Evolutionary conservation across 2,329 filamentous ascomycete genomes (phyloP).

Genomic region (Aspergillus spinulosporus): DNA sequence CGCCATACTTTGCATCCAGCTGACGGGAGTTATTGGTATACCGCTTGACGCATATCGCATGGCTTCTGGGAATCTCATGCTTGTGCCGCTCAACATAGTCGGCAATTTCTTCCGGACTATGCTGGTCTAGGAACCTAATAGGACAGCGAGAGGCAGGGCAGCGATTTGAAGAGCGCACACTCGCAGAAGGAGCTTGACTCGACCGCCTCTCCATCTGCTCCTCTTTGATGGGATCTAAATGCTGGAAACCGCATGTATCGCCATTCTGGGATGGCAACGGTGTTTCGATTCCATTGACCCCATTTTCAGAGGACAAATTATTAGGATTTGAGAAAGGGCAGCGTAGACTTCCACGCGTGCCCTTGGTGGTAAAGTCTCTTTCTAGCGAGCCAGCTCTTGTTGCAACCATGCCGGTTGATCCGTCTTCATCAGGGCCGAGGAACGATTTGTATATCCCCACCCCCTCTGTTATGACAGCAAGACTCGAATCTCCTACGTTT

Average conservation of each 20-base stretch:
- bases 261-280: constrained; percentile 44
- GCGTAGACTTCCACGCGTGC: constrained; percentile 73
- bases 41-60: constrained; percentile 85
- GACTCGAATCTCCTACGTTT: constrained; percentile 61
- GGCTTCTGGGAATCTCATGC: constrained; percentile 88
- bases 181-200: constrained; percentile 39
- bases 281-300: constrained; percentile 42
- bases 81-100: constrained; percentile 94
- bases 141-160: constrained; percentile 74
- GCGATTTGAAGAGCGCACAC: constrained; percentile 55
- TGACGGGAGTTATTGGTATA: constrained; percentile 86
- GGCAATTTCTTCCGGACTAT: constrained; percentile 89
- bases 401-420: constrained; percentile 39
- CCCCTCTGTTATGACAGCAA: constrained; percentile 40
- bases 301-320: constrained; percentile 42
- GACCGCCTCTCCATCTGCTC: constrained; percentile 48
- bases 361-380: constrained; percentile 85
- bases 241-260: constrained; percentile 52
- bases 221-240: constrained; percentile 60
- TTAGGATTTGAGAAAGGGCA: constrained; percentile 72
- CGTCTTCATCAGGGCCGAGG: constrained; percentile 32
- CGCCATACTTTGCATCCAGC: constrained; percentile 91
- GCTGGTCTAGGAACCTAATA: constrained; percentile 88
- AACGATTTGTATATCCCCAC: constrained; percentile 43
- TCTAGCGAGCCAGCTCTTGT: constrained; percentile 66